These are phyloP conservation scores for Colletotrichum echinochloae DNA, from an alignment of 2,329 filamentous ascomycete species.

Conservation along the genomic window DNA sequence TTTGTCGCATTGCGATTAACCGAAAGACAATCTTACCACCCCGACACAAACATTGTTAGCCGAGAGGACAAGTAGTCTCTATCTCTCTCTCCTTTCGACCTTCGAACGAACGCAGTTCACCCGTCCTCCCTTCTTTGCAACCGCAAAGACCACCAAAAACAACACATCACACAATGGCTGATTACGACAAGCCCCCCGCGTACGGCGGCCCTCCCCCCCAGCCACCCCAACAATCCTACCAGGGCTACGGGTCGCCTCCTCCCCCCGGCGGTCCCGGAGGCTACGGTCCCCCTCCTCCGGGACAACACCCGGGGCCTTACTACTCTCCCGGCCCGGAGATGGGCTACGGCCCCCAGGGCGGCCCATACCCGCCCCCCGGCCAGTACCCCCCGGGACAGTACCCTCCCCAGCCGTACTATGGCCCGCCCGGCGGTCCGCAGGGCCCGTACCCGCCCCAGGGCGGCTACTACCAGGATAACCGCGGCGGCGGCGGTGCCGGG, in stretches of 20 bases:
- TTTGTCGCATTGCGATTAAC: neutral
- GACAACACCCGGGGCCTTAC: conserved; percentile 44
- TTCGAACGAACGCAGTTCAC: neutral
- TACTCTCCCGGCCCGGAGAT: conserved; percentile 57
- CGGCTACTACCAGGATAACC: conserved; percentile 47
- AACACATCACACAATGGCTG: conserved; percentile 51
- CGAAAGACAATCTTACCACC: neutral
- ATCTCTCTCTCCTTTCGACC: neutral
- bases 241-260: conserved; percentile 53
- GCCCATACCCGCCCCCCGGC: conserved; percentile 46
- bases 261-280: conserved; percentile 44
- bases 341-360: conserved; percentile 56
- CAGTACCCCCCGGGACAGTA: conserved; percentile 50
- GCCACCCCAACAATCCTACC: conserved; percentile 58
- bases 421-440: conserved; percentile 44
- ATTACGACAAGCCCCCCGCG: conserved; percentile 63
- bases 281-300: conserved; percentile 44
- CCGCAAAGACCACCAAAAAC: conserved; percentile 7
- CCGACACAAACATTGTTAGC: neutral
- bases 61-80: neutral
- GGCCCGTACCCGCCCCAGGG: conserved; percentile 45
- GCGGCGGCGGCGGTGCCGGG: conserved; percentile 47
- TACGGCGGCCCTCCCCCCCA: conserved; percentile 56
- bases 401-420: conserved; percentile 37
- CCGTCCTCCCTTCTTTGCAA: neutral